These are phyloP conservation scores for Cyclotella sp. DNA, from an alignment of 108 stramenopile species.

Conservation along the genomic window DNA sequence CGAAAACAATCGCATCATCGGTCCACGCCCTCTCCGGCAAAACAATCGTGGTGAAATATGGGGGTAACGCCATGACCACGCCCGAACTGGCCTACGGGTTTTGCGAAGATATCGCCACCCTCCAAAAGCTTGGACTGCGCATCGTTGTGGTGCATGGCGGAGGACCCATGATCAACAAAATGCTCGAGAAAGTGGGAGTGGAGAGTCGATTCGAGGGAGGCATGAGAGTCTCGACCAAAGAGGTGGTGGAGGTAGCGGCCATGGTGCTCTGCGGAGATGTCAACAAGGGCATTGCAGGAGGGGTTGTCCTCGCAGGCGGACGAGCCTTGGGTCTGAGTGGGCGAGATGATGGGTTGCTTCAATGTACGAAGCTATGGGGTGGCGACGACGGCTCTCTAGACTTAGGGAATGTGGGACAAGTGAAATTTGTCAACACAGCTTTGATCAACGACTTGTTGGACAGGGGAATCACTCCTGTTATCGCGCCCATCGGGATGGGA, in stretches of 20 bases:
- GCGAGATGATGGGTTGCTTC: constrained; percentile 88
- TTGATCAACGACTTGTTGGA: constrained; percentile 81
- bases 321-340: constrained; percentile 90
- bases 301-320: constrained; percentile 85
- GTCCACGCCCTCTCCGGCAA: constrained; percentile 66
- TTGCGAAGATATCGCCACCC: constrained; percentile 81
- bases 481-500: constrained; percentile 94
- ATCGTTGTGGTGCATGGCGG: constrained; percentile 95
- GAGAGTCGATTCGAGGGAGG: constrained; percentile 89
- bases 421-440: constrained; percentile 82
- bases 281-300: constrained; percentile 91
- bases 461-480: constrained; percentile 89
- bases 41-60: constrained; percentile 90
- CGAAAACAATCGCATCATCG: constrained; percentile 68
- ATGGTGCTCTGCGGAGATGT: constrained; percentile 97
- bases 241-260: constrained; percentile 95
- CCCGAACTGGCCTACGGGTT: constrained; percentile 82
- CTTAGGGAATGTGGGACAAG: constrained; percentile 92
- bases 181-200: constrained; percentile 86
- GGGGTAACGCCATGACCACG: constrained; percentile 94
- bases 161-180: constrained; percentile 91
- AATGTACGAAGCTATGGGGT: constrained; percentile 70
- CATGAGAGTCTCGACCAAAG: constrained; percentile 84
- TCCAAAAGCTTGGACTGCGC: constrained; percentile 87
- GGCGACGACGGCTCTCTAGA: constrained; percentile 55